Evolutionary conservation across 1,284 basidiomycete genomes (phyloP).

Genomic region (Marasmius tenuissimus): DNA sequence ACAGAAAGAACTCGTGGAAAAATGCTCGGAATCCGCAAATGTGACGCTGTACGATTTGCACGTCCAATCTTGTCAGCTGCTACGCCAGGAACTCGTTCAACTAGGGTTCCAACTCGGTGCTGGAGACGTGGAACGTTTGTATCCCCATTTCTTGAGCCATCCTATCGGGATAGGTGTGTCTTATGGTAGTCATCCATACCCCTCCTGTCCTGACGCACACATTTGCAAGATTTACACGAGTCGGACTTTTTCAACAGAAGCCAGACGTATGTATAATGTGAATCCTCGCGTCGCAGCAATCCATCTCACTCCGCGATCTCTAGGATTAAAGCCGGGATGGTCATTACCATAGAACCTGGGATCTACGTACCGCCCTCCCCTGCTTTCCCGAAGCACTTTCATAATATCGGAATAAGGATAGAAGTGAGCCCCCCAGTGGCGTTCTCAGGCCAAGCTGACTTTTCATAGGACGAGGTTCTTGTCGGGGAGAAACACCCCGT

Average conservation of each 20-base stretch:
- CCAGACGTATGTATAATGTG: conserved; percentile 28
- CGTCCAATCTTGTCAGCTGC: conserved; percentile 66
- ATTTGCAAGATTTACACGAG: conserved; percentile 14
- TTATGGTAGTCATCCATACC: conserved; percentile 27
- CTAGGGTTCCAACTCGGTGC: conserved; percentile 75
- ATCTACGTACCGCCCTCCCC: conserved; percentile 82
- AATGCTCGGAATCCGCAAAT: conserved; percentile 58
- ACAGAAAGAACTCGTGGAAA: conserved; percentile 67
- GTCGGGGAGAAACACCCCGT: conserved; percentile 67
- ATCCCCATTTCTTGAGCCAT: conserved; percentile 88
- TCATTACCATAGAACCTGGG: conserved; percentile 84
- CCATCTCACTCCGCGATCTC: too few relatives aligned
- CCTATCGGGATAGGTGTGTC: conserved; percentile 78
- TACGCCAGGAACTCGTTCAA: conserved; percentile 76
- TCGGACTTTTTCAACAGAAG: conserved; percentile 7
- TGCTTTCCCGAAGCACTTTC: conserved; percentile 82
- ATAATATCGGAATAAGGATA: conserved; percentile 87
- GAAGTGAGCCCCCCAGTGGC: conserved; percentile 51
- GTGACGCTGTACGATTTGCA: conserved; percentile 81
- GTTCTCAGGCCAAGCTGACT: background rate
- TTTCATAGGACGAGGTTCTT: conserved; percentile 77
- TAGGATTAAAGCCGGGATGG: conserved; percentile 77
- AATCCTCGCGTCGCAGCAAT: background rate
- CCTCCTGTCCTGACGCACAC: conserved; percentile 75
- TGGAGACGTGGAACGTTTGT: conserved; percentile 77